phyloP scores from a whole-genome alignment of 805 yeast genomes.

The Nakazawaea peltata region DNA sequence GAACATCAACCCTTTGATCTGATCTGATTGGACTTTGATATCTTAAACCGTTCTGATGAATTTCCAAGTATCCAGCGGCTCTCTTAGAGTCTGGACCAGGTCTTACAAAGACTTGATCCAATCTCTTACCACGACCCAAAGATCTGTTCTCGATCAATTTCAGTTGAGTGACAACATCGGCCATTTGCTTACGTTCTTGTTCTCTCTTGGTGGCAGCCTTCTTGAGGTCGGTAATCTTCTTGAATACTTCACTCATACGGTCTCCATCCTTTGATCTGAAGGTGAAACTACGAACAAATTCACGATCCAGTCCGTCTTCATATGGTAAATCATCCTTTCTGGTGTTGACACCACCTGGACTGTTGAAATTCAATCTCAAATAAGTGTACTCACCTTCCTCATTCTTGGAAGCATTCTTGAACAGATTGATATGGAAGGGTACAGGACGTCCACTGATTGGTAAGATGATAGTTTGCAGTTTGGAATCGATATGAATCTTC shows the following conservation, averaged over 20 bases:
- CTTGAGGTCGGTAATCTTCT: conserved; percentile 85
- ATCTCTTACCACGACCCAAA: conserved; percentile 67
- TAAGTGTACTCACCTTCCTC: conserved; percentile 96
- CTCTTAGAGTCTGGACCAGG: conserved; percentile 98
- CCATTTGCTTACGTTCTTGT: conserved; percentile 81
- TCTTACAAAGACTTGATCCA: conserved; percentile 84
- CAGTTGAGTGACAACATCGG: conserved; percentile 92
- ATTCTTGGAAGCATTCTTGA: conserved; percentile 88
- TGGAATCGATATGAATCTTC: conserved; percentile 79
- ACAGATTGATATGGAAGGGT: conserved; percentile 92
- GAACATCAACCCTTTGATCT: conserved; percentile 81
- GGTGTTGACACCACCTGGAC: conserved; percentile 71
- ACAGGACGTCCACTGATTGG: conserved; percentile 96
- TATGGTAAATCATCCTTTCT: conserved; percentile 81
- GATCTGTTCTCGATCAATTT: conserved; percentile 74
- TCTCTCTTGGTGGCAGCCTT: conserved; percentile 88
- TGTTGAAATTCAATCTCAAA: conserved; percentile 81
- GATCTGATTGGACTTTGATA: conserved; percentile 80
- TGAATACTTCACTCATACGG: conserved; percentile 83
- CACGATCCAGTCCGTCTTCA: conserved; percentile 80
- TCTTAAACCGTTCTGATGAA: conserved; percentile 94
- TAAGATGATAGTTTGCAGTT: conserved; percentile 78
- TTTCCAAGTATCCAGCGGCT: conserved; percentile 81
- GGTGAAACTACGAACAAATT: conserved; percentile 80
- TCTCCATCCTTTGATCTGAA: conserved; percentile 86